Conservation (phyloP, 345 rosid genomes). For the Lepidium didymum region DNA sequence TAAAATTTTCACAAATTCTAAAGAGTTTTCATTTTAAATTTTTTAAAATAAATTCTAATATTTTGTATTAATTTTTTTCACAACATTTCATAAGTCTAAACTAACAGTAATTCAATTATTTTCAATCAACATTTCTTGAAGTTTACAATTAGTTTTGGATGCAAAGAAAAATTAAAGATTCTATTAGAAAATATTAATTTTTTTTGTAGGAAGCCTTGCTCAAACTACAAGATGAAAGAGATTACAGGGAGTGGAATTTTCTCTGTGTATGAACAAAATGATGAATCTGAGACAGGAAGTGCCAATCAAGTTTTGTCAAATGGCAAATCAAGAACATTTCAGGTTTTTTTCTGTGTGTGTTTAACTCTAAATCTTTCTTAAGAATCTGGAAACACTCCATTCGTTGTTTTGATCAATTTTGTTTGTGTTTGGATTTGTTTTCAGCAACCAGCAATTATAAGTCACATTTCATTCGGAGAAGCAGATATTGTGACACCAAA, state of each 20-base stretch:
- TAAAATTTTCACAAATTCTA: too few species aligned
- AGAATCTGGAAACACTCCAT: background rate
- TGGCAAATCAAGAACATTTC: conserved; percentile 62
- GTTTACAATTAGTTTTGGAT: too few species aligned
- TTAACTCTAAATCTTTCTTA: too few species aligned
- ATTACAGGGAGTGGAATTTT: conserved; percentile 92
- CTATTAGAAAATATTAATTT: too few species aligned
- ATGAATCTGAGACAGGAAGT: conserved; percentile 38
- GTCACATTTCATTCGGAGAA: conserved; percentile 86
- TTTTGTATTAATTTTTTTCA: too few species aligned
- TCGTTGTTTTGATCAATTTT: background rate
- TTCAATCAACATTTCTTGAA: too few species aligned
- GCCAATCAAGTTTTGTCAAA: conserved; percentile 39
- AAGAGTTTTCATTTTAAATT: too few species aligned
- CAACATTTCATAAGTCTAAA: too few species aligned
- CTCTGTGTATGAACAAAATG: conserved; percentile 53
- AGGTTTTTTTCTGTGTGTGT: conserved; percentile 35
- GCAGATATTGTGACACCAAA: conserved; percentile 68
- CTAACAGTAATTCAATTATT: too few species aligned
- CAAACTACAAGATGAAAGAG: conserved; percentile 89
- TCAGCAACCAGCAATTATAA: conserved; percentile 78
- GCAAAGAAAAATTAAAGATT: too few species aligned
- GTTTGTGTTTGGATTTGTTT: background rate
- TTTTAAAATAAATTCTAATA: too few species aligned
- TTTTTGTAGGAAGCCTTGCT: conserved; percentile 74